Evolutionary conservation across 352 stramenopile genomes (phyloP), one percentile per base, ranked within the genome.

Genomic region (Globisporangium cystogenes): DNA sequence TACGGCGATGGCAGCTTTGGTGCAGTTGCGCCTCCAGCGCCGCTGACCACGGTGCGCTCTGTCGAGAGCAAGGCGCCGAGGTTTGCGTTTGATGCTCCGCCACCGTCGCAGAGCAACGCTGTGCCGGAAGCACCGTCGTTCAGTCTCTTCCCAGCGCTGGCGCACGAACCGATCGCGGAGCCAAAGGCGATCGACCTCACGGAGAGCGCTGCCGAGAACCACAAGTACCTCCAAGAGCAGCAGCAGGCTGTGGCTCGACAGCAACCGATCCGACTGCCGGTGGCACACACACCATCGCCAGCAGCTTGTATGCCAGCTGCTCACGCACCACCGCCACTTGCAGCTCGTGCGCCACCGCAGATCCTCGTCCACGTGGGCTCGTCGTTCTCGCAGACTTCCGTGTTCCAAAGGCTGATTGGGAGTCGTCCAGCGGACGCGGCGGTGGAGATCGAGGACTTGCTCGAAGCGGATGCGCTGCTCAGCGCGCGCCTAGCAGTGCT

Each of bases 401-500:
- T 43, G 6, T 82, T 77, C 27, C 24, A 23, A 39, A 7, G 62
- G 74, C 53, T 45, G 54, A 43, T 63, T 21, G 24, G 35, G 29
- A 20, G 67, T 7, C 67, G 41, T 24, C 51, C 29, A 11, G 41
- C 14, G 37, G 37, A 31, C 56, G 57, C 42, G 47, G 57, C 55
- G 8, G 64, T 85, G 10, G 52, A 65, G 48, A 65, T 74, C n/a
- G 71, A 73, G 14, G 58, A 66, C 18, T 65, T 62, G 4, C 58
- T 86, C 5, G 73, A 88, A 48, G 71, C 68, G 7, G 65, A 78
- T 53, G 59, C 53, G 26, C 48, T 86, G n/a, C 36, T 86, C 12
- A 86, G 74, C 42, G 59, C 67, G 39, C 70, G 72, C 3, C 50
- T 60, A 15, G 70, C 61, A 24, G 51, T 71, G 27, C 36, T 70